Evolutionary conservation across 2,329 filamentous ascomycete species (phyloP), one percentile per base, ranked within the genome.

Genomic region (Alternaria incomplexa): DNA sequence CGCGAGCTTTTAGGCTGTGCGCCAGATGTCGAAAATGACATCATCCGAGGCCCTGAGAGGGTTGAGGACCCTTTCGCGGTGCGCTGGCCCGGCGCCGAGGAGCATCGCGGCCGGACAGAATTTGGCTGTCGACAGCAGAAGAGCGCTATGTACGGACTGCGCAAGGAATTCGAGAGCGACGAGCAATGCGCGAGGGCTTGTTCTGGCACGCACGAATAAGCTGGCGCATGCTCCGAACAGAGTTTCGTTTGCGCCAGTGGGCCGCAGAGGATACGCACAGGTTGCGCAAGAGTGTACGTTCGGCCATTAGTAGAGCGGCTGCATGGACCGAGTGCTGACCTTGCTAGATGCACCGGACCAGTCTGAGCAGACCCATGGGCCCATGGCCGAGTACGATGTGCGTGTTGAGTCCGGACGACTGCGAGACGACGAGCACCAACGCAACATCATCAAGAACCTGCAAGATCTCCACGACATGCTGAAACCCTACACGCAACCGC

Each of bases 401-500:
- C 88, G 95, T 50, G 94, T 99, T 9, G 84, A 89, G 50, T 83
- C 85, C 46, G 93, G 93, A 11, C 84, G 88, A 52, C 79, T 99
- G 67, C 87, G 91, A 67, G 93, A 98, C 78, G 96, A 99, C 78
- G 89, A 93, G 68, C 92, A 97, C 81, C 96, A 99, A 80, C 85
- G 96, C 85, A 90, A 90, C 45, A 95, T 99, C 70, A 94, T 99
- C 71, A 88, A 96, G 77, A 92, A 88, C 73, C 85, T 99, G 6
- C 93, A 99, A 81, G 90, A 94, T 76, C 88, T 99, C 12, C 92
- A 97, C 81, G 89, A 96, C 63, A 92, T 93, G 75, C 86, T 99
- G 46, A 83, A 86, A 65, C 80, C 85, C 57, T 99, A 98, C 81
- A 79, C 85, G 3, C 89, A 93, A 15, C 91, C 90, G 0, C 84